phyloP scores from a whole-genome alignment of 306 rosid species.

The Leucaena leucocephala region DNA sequence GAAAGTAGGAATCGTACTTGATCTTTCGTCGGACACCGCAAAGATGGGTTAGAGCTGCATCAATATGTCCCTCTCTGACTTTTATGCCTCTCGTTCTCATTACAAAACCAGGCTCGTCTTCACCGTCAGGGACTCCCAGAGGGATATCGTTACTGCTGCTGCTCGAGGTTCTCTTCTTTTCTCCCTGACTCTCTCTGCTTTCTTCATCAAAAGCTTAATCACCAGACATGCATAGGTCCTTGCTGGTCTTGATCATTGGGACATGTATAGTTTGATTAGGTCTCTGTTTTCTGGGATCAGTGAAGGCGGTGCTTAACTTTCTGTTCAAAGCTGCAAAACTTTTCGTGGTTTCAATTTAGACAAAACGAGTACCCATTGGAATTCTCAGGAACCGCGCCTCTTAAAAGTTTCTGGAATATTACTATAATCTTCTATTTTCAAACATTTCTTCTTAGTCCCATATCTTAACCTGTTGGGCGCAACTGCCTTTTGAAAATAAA shows the following conservation, averaged over 20 bases:
- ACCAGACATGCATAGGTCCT: not conserved
- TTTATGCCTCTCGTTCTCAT: constrained; percentile 33
- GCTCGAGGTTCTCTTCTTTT: constrained; percentile 34
- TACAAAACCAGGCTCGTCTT: constrained; percentile 39
- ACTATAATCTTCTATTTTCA: no score
- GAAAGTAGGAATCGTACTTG: constrained; percentile 49
- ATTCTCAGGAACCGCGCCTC: no score
- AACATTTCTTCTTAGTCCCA: no score
- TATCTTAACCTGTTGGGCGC: no score
- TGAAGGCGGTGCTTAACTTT: no score
- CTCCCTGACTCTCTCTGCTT: not conserved
- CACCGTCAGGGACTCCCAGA: constrained; percentile 25
- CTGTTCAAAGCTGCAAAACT: no score
- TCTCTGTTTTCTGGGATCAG: not conserved
- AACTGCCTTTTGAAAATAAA: no score
- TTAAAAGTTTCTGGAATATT: no score
- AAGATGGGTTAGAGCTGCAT: constrained; percentile 42
- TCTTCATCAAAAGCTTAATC: not conserved
- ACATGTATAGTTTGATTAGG: not conserved
- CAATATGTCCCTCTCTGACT: constrained; percentile 39
- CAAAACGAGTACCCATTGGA: no score
- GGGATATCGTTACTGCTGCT: constrained; percentile 34
- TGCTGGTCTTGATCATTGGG: not conserved
- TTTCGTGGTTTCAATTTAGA: no score
- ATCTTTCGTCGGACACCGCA: constrained; percentile 25